A percentile compares a stretch with the other conserved stretches of the same genome.
Conservation (phyloP, 2,329 filamentous ascomycete species). For the Arthroderma uncinatum region DNA sequence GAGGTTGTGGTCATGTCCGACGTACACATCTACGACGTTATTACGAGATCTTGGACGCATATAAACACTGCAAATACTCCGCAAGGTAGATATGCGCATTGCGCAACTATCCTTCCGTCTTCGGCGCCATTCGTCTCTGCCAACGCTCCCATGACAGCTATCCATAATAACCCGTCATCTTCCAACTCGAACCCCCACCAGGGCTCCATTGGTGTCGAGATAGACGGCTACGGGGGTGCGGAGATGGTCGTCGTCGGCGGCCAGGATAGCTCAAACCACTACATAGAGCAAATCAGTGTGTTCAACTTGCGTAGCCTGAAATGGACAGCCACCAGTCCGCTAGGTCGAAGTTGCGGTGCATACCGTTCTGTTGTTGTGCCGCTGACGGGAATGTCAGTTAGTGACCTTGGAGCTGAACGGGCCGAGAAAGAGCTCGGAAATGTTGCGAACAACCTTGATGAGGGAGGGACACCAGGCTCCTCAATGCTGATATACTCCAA, state of each 20-base stretch:
- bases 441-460: constrained; percentile 8
- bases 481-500: constrained; percentile 97
- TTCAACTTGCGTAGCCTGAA: constrained; percentile 92
- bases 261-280: constrained; percentile 94
- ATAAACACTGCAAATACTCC: constrained; percentile 71
- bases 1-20: constrained; percentile 97
- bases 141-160: constrained; percentile 69
- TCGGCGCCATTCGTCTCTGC: constrained; percentile 76
- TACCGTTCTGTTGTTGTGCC: constrained; percentile 93
- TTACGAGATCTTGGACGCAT: constrained; percentile 71
- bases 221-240: constrained; percentile 82
- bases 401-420: constrained; percentile 34
- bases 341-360: constrained; percentile 88
- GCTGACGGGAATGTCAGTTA: constrained; percentile 41
- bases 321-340: constrained; percentile 79
- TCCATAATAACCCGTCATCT: constrained; percentile 78
- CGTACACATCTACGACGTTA: constrained; percentile 87
- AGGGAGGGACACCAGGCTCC: constrained; percentile 33
- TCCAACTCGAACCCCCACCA: constrained; percentile 76
- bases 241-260: constrained; percentile 97
- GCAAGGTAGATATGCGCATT: constrained; percentile 92
- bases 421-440: constrained; percentile 22
- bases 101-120: constrained; percentile 82
- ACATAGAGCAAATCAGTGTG: constrained; percentile 96
- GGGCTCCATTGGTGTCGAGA: constrained; percentile 72